Conservation (phyloP, 371 early-diverging fungal genomes). For the Mucor mucedo region DNA sequence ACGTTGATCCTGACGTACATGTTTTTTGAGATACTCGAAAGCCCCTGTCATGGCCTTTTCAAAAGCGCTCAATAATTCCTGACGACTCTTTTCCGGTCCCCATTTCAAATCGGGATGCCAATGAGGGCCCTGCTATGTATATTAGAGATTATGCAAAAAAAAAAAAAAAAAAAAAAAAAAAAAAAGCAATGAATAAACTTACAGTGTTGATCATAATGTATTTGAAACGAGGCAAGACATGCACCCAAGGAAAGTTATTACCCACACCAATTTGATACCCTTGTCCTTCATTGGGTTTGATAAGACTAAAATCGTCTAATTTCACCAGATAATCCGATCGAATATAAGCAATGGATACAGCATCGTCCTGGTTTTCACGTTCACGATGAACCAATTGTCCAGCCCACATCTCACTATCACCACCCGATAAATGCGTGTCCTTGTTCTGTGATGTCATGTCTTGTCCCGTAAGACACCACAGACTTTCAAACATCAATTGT, state of each 20-base stretch:
- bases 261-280: slow-evolving; percentile 42
- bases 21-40: slow-evolving; percentile 32
- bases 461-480: slow-evolving; percentile 46
- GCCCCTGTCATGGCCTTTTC: slow-evolving; percentile 31
- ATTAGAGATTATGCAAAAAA: neutral
- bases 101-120: slow-evolving; percentile 47
- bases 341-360: slow-evolving; percentile 37
- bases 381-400: slow-evolving; percentile 31
- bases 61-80: slow-evolving; percentile 39
- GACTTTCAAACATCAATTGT: slow-evolving; percentile 50
- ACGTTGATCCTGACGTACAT: slow-evolving; percentile 34
- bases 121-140: slow-evolving; percentile 36
- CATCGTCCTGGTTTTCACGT: slow-evolving; percentile 14
- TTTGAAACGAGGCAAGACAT: slow-evolving; percentile 35
- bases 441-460: slow-evolving; percentile 17
- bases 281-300: slow-evolving; percentile 39
- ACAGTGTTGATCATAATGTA: slow-evolving; percentile 49
- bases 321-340: slow-evolving; percentile 47
- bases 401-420: slow-evolving; percentile 36
- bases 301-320: slow-evolving; percentile 40
- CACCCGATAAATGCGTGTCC: slow-evolving; percentile 29
- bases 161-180: neutral
- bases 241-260: slow-evolving; percentile 46
- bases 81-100: slow-evolving; percentile 34
- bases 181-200: slow-evolving; percentile 10